A percentile compares a stretch with the other conserved stretches of the same genome.
Evolutionary conservation across 257 asterid genomes (phyloP).

Genomic region (Salvia rosmarinus): DNA sequence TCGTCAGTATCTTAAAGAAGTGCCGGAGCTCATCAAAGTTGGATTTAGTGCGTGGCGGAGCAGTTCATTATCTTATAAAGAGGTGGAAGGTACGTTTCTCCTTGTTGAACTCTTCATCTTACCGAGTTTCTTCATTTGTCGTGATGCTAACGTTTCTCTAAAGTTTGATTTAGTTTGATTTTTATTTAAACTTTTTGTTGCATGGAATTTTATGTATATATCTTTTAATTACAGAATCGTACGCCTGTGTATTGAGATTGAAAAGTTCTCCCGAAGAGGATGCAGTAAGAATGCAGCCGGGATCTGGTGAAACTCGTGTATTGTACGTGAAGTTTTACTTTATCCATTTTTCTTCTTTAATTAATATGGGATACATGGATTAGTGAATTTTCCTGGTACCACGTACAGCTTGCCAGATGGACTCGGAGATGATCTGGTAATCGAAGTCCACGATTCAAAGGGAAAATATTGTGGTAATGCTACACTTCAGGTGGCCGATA

Average conservation of each 20-base stretch:
- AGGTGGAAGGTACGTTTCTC: slow-evolving; percentile 64
- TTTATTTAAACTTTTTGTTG: no score
- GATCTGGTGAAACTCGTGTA: slow-evolving; percentile 89
- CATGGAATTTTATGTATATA: no score
- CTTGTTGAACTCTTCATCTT: slow-evolving; percentile 12
- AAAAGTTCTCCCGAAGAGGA: slow-evolving; percentile 86
- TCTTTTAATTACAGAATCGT: slow-evolving; percentile 57
- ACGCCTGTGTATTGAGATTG: slow-evolving; percentile 75
- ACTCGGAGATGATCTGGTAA: slow-evolving; percentile 78
- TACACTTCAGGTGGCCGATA: slow-evolving; percentile 84
- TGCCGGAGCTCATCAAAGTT: slow-evolving; percentile 71
- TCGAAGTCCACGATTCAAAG: slow-evolving; percentile 82
- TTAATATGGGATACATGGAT: slow-evolving; percentile 18
- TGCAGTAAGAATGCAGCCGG: slow-evolving; percentile 86
- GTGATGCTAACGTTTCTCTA: no score
- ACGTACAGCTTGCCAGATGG: slow-evolving; percentile 85
- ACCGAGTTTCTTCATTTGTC: slow-evolving; percentile 15
- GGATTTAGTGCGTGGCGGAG: slow-evolving; percentile 74
- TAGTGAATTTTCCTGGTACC: slow-evolving; percentile 26
- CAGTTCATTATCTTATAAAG: slow-evolving; percentile 64
- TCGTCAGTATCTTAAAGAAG: slow-evolving; percentile 75
- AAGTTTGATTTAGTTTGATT: no score
- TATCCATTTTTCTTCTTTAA: background rate
- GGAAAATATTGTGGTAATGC: slow-evolving; percentile 79
- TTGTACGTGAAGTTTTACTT: slow-evolving; percentile 63